phyloP scores from a whole-genome alignment of 345 rosid species.

The Salix arbutifolia region DNA sequence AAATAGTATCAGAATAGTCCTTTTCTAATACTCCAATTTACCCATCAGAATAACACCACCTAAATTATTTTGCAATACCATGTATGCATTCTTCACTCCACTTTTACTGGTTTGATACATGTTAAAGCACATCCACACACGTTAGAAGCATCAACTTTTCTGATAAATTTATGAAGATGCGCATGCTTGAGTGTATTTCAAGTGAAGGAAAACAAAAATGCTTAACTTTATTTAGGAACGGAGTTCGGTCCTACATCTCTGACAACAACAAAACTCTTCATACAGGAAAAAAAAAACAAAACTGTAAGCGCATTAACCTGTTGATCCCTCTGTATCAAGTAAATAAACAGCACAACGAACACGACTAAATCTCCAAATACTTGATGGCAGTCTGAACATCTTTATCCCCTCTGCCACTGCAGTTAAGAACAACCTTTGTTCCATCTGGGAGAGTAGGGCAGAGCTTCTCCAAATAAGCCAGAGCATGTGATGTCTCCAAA shows the following conservation, averaged over 20 bases:
- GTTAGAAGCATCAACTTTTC: not conserved
- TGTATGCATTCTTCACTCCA: not conserved
- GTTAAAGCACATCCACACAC: not conserved
- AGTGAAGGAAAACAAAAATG: not conserved
- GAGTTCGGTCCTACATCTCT: not conserved
- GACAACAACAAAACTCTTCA: not conserved
- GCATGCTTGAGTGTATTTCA: not conserved
- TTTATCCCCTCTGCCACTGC: conserved; percentile 89
- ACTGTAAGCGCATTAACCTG: not conserved
- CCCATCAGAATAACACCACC: not conserved
- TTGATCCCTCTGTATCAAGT: conserved; percentile 1
- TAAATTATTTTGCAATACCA: not conserved
- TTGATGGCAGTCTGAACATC: conserved; percentile 87
- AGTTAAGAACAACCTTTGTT: conserved; percentile 68
- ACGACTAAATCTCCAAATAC: conserved; percentile 46
- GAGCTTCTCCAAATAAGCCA: conserved; percentile 76
- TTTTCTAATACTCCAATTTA: not conserved
- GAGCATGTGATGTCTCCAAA: conserved; percentile 83
- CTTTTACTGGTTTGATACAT: not conserved
- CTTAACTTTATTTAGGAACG: not conserved
- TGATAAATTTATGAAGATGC: not conserved
- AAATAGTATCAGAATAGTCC: not conserved
- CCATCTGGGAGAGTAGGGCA: conserved; percentile 70
- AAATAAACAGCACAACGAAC: not conserved
- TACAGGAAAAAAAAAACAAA: not conserved